Conservation (phyloP, 2,329 filamentous ascomycete genomes). For the Paracorniculantispora psalliotae region DNA sequence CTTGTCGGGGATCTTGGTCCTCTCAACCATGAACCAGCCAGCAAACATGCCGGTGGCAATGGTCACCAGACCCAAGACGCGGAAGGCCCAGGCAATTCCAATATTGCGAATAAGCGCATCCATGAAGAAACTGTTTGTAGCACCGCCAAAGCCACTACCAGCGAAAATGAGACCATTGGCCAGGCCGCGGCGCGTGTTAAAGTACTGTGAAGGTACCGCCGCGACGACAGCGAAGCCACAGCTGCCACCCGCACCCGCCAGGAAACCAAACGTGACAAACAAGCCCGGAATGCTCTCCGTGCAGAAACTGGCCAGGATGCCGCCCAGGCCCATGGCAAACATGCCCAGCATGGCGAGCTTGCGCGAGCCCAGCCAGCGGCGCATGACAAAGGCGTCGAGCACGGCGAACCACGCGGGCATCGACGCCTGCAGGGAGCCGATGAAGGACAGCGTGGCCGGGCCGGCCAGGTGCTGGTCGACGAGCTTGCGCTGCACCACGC, state of each 20-base stretch:
- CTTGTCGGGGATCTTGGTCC: slow-evolving; percentile 29
- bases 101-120: slow-evolving; percentile 48
- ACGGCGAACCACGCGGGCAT: slow-evolving; percentile 41
- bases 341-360: slow-evolving; percentile 42
- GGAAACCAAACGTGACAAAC: slow-evolving; percentile 54
- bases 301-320: slow-evolving; percentile 18
- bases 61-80: slow-evolving; percentile 42
- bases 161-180: slow-evolving; percentile 53
- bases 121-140: slow-evolving; percentile 21
- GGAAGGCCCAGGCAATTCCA: slow-evolving; percentile 51
- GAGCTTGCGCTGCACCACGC: slow-evolving; percentile 50
- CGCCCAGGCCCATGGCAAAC: slow-evolving; percentile 39
- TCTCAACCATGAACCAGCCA: slow-evolving; percentile 47
- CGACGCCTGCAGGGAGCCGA: slow-evolving; percentile 45
- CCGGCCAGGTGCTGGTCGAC: slow-evolving; percentile 40
- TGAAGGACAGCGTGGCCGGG: slow-evolving; percentile 49
- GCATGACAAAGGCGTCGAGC: slow-evolving; percentile 41
- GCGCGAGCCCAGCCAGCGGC: slow-evolving; percentile 38
- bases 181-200: slow-evolving; percentile 47
- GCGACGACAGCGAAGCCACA: slow-evolving; percentile 53
- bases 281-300: not conserved
- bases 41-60: slow-evolving; percentile 46
- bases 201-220: slow-evolving; percentile 58
- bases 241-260: slow-evolving; percentile 58
- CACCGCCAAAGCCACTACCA: slow-evolving; percentile 41